Evolutionary conservation across 139 green algal species (phyloP).

Genomic region (Tetradesmus obliquus): DNA sequence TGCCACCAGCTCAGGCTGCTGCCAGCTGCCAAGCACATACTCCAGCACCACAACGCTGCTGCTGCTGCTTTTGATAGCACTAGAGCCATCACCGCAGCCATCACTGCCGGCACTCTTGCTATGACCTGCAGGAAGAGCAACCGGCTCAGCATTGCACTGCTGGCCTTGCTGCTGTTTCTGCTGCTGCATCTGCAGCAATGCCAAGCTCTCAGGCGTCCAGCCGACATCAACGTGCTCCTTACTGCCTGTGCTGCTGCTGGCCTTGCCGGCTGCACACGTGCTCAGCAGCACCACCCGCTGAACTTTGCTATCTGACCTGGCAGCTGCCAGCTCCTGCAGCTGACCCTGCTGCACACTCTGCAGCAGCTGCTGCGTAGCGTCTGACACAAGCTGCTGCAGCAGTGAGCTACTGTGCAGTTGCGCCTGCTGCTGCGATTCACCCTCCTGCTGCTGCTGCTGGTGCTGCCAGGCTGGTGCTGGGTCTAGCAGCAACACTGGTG

Average conservation of each 20-base stretch:
- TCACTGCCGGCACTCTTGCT: not conserved
- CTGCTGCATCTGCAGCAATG: not conserved
- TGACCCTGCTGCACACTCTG: slow-evolving; percentile 24
- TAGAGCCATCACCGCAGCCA: not conserved
- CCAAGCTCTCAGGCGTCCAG: slow-evolving; percentile 7
- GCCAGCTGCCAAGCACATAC: slow-evolving; percentile 13
- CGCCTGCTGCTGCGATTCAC: slow-evolving; percentile 13
- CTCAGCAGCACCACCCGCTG: not conserved
- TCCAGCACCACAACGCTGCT: slow-evolving; percentile 15
- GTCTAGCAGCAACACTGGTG: slow-evolving; percentile 56
- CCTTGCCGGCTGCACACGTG: not conserved
- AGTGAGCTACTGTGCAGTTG: not conserved
- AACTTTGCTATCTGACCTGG: not conserved
- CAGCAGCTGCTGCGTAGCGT: slow-evolving; percentile 30
- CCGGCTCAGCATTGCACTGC: not conserved
- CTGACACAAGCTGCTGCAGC: slow-evolving; percentile 9
- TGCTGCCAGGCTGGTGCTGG: slow-evolving; percentile 10
- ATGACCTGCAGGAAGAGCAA: not conserved
- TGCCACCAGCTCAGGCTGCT: slow-evolving; percentile 45
- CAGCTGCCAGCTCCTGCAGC: slow-evolving; percentile 25
- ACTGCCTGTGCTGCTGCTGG: not conserved
- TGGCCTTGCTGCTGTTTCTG: not conserved
- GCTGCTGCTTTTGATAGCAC: not conserved
- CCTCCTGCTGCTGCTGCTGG: slow-evolving; percentile 34
- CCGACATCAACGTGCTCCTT: not conserved